phyloP scores from a whole-genome alignment of 2,329 filamentous ascomycete species.

The Cucurbitaria berberidis region DNA sequence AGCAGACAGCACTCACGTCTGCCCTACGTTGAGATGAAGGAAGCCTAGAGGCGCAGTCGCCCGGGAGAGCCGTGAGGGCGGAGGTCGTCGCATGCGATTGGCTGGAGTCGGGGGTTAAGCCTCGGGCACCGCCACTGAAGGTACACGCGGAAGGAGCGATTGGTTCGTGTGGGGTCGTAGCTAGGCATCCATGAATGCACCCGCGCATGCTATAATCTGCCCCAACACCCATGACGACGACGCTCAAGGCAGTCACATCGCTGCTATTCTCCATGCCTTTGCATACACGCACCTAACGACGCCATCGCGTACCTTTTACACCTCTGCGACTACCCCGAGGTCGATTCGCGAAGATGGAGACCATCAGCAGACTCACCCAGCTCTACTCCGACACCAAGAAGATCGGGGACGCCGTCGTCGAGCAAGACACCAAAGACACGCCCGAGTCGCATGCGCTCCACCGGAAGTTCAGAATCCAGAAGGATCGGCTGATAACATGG shows the following conservation, averaged over 20 bases:
- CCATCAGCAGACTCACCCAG: conserved; percentile 51
- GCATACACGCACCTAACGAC: conserved; percentile 13
- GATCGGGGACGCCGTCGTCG: conserved; percentile 72
- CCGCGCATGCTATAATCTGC: conserved; percentile 25
- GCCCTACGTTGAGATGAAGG: neutral
- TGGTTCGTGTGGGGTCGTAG: conserved; percentile 17
- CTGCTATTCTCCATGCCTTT: conserved; percentile 26
- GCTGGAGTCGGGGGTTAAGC: conserved; percentile 3
- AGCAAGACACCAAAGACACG: conserved; percentile 64
- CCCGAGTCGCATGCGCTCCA: conserved; percentile 75
- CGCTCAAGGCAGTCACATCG: conserved; percentile 38
- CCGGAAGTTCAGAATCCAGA: conserved; percentile 79
- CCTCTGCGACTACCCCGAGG: conserved; percentile 4
- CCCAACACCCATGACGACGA: conserved; percentile 33
- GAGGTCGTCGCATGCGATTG: conserved; percentile 11
- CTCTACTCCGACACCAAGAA: conserved; percentile 84
- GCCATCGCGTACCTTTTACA: conserved; percentile 16
- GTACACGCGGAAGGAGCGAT: conserved; percentile 7
- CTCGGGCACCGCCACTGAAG: neutral
- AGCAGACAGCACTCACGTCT: neutral
- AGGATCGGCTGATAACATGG: conserved; percentile 79
- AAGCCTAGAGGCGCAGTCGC: neutral
- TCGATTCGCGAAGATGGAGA: conserved; percentile 37
- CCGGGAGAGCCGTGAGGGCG: conserved; percentile 4
- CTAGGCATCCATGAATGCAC: conserved; percentile 43